Percentiles rank a stretch among this genome's conserved stretches.
Evolutionary conservation across 306 rosid genomes (phyloP).

Genomic region (Canavalia ensiformis): DNA sequence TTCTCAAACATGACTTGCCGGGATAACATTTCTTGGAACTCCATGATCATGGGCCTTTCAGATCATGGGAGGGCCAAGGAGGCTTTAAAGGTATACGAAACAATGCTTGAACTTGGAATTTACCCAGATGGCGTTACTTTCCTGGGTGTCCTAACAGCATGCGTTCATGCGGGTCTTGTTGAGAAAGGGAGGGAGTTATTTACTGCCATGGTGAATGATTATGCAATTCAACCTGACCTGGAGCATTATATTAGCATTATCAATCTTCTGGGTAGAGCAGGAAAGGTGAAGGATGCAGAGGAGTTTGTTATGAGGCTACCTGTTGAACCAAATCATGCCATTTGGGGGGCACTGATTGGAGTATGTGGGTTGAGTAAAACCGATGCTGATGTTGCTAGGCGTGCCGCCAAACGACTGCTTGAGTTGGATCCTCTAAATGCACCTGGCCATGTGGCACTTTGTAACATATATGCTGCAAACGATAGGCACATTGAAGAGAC

Average conservation of each 20-base stretch:
- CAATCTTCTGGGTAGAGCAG: conserved; percentile 81
- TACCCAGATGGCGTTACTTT: conserved; percentile 72
- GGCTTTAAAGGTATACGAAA: conserved; percentile 58
- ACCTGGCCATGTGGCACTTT: conserved; percentile 71
- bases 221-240: conserved; percentile 65
- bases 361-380: conserved; percentile 61
- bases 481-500: conserved; percentile 59
- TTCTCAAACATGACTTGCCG: conserved; percentile 67
- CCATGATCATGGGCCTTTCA: conserved; percentile 78
- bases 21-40: conserved; percentile 79
- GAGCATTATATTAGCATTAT: conserved; percentile 77
- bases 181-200: conserved; percentile 64
- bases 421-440: conserved; percentile 77
- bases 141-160: conserved; percentile 73
- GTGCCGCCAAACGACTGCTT: conserved; percentile 65
- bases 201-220: conserved; percentile 57
- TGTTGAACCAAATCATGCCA: conserved; percentile 61
- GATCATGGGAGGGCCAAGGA: conserved; percentile 64
- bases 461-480: conserved; percentile 73
- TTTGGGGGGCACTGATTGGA: conserved; percentile 85
- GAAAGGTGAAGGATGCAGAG: conserved; percentile 71
- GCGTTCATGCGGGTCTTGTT: conserved; percentile 74
- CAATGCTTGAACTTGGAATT: conserved; percentile 63
- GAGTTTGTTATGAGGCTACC: conserved; percentile 72
- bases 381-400: conserved; percentile 58